phyloP scores from a whole-genome alignment of 129 eudicot genomes.

The Sambucus nigra region DNA sequence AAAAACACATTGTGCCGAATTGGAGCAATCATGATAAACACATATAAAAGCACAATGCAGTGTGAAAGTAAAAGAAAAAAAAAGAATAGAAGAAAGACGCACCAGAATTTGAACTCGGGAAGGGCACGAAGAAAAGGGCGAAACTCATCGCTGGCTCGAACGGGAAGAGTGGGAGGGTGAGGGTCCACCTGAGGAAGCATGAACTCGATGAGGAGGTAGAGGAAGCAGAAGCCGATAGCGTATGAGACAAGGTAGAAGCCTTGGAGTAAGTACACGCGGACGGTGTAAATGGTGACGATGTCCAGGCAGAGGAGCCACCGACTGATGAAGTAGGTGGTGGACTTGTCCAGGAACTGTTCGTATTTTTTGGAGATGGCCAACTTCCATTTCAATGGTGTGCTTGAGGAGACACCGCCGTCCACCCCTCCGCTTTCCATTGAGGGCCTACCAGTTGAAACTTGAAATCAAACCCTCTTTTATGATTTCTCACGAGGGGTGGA shows the following conservation, averaged over 20 bases:
- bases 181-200: conserved; percentile 92
- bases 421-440: conserved; percentile 35
- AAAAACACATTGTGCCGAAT: too few relatives aligned
- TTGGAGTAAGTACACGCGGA: conserved; percentile 54
- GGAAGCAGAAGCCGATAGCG: conserved; percentile 73
- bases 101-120: conserved; percentile 75
- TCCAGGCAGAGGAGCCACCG: conserved; percentile 63
- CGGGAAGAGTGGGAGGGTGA: conserved; percentile 54
- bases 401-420: conserved; percentile 22
- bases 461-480: too few relatives aligned
- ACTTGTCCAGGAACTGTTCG: conserved; percentile 76
- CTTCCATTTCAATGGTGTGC: conserved; percentile 37
- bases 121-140: conserved; percentile 89
- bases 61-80: too few relatives aligned
- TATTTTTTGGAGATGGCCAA: conserved; percentile 42
- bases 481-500: too few relatives aligned
- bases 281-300: conserved; percentile 38
- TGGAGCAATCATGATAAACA: too few relatives aligned
- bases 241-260: conserved; percentile 88
- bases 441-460: too few relatives aligned
- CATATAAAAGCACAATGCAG: too few relatives aligned
- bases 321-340: conserved; percentile 62
- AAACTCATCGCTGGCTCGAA: conserved; percentile 65
- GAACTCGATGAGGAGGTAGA: conserved; percentile 68
- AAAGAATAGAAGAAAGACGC: not conserved